Percentiles rank a stretch among this genome's conserved stretches.
These are phyloP conservation scores for Rhodotorula graminis DNA, from an alignment of 768 basidiomycete species.

Conservation along the genomic window DNA sequence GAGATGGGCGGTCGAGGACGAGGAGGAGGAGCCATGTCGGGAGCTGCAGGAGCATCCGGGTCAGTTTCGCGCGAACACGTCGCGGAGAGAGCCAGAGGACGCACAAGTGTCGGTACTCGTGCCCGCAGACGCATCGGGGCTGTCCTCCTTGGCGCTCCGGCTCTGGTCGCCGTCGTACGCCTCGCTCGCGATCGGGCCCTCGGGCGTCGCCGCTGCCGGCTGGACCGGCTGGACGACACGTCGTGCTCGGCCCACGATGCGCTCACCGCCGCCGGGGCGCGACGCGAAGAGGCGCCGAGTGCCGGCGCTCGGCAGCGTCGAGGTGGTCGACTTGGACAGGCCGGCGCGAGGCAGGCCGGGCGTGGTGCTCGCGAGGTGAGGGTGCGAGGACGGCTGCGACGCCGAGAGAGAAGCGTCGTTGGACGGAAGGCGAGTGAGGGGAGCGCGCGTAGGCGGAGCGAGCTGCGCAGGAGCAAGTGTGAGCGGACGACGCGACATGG, in stretches of 20 bases:
- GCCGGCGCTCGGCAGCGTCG: not conserved
- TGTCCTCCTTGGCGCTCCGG: not conserved
- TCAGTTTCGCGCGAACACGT: not conserved
- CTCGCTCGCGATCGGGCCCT: not conserved
- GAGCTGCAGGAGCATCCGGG: not conserved
- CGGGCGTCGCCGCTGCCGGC: not conserved
- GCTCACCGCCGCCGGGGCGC: not conserved
- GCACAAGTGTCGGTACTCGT: not conserved
- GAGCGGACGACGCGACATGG: not conserved
- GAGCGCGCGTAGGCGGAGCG: not conserved
- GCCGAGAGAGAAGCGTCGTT: not conserved
- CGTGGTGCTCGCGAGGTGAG: constrained; percentile 4
- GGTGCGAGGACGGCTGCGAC: not conserved
- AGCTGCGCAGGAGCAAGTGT: not conserved
- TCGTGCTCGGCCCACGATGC: not conserved
- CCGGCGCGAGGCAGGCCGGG: constrained; percentile 22
- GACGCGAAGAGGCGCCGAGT: not conserved
- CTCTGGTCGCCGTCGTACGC: not conserved
- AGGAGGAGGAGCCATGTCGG: not conserved
- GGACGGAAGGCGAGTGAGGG: constrained; percentile 1
- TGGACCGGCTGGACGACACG: constrained; percentile 8
- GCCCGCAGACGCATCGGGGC: not conserved
- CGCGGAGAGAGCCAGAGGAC: not conserved
- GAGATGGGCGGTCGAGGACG: constrained; percentile 10
- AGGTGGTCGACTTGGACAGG: constrained; percentile 10